These are phyloP conservation scores for Magnolia officinalis DNA, from an alignment of 164 flowering plant species.

Conservation along the genomic window DNA sequence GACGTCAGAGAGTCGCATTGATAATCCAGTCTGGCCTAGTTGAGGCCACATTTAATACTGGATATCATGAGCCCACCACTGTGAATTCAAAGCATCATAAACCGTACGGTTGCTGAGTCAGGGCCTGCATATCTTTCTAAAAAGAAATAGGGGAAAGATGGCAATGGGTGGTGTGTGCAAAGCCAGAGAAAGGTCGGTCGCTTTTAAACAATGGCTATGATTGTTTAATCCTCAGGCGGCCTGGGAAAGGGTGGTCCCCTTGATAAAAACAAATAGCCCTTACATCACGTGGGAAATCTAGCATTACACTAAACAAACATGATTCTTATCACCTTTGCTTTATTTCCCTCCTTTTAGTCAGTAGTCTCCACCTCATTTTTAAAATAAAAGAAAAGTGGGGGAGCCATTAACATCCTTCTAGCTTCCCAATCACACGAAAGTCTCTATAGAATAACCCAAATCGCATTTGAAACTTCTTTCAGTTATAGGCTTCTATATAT, in stretches of 20 bases:
- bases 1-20: too few species aligned
- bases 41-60: too few species aligned
- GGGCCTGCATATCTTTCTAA: too few species aligned
- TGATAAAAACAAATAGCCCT: neutral
- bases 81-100: too few species aligned
- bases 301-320: neutral
- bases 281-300: neutral
- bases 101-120: too few species aligned
- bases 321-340: neutral
- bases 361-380: neutral
- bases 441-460: neutral
- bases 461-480: too few species aligned
- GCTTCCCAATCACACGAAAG: neutral
- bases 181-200: neutral
- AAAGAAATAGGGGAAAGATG: neutral
- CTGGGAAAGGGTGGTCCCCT: neutral
- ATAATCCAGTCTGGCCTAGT: too few species aligned
- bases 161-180: neutral
- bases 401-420: neutral
- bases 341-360: neutral
- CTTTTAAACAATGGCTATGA: neutral
- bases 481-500: too few species aligned
- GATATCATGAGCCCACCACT: too few species aligned
- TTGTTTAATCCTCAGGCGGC: neutral
- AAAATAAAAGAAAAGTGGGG: neutral